Evolutionary conservation across 2,329 filamentous ascomycete genomes (phyloP).

Genomic region (Aureobasidium sp.): DNA sequence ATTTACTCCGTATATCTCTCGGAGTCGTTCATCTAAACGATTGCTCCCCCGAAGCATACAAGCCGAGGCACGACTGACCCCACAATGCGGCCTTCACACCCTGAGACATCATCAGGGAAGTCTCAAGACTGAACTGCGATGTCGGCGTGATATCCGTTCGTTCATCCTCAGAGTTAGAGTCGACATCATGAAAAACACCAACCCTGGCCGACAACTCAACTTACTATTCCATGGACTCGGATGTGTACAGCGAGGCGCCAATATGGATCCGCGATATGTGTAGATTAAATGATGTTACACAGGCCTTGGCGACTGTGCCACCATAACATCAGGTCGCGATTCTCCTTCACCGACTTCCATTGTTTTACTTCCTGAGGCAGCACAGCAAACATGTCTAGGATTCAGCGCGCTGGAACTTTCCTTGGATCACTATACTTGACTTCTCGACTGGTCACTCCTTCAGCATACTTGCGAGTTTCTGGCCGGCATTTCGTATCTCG

Average conservation of each 20-base stretch:
- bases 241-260: not conserved
- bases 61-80: not conserved
- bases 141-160: not conserved
- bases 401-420: not conserved
- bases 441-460: not conserved
- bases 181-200: not conserved
- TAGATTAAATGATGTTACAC: not conserved
- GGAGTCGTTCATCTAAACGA: not conserved
- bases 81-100: not conserved
- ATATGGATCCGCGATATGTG: not conserved
- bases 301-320: constrained; percentile 1
- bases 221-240: not conserved
- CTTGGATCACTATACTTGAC: not conserved
- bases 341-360: not conserved
- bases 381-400: not conserved
- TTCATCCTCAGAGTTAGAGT: not conserved
- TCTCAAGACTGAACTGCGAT: not conserved
- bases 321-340: not conserved
- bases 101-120: not conserved
- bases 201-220: not conserved
- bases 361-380: too few species aligned
- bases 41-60: not conserved
- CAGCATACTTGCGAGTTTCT: not conserved
- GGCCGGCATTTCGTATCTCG: not conserved
- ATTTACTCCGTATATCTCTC: not conserved